Base-by-base conservation (phyloP, 179 eudicot genomes). In the Nepenthes alata region DNA sequence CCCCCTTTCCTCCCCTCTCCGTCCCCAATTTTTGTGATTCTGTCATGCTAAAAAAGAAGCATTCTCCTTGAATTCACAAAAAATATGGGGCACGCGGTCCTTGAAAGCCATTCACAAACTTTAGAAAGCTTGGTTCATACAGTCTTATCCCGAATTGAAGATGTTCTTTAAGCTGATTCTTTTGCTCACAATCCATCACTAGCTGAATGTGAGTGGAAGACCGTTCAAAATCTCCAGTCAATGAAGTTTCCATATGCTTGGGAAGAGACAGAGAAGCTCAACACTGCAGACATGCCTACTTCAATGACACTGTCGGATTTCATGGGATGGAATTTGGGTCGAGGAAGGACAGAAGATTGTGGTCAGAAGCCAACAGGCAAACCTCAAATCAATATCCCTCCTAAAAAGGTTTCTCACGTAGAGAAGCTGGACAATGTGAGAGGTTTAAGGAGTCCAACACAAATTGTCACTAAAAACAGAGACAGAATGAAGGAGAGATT, bases 61-160 rank as follows among this genome's bases (percentile, higher is more conserved):
- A 4, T 48, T 15, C 37, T 6, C 55, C 15, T 15, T 52, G 55
- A 25, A 4, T 59, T 47, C 50, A 10, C 72, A 91, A 96, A 25
- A 25, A 96, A 91, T 68, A 78, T 91, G 4, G 98, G 98, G 14
- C 96, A 86, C 35, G 94, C 95, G 16, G 53, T 91, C 36, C 75
- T 88, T 39, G 98, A 91, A 70, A 88, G 96, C 80, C 88, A 91
- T 57, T 88, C 98, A 55, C 82, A 96, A 75, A 81, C 83, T 69
- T 60, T 91, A 51, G 98, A 88, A 66, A 86, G 87, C 64, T 70
- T 84, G 54, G 98, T 96, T 5, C 88, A 75, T 67, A 86, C 82
- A 11, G 91, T 91, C 45, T 57, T 88, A 56, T 88, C 98, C 10
- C 81, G 90, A 37, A 84, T 91, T 37, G 98, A 88, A 59, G 98